Conservation (phyloP, 2,329 filamentous ascomycete genomes). For the Claviceps fusiformis region DNA sequence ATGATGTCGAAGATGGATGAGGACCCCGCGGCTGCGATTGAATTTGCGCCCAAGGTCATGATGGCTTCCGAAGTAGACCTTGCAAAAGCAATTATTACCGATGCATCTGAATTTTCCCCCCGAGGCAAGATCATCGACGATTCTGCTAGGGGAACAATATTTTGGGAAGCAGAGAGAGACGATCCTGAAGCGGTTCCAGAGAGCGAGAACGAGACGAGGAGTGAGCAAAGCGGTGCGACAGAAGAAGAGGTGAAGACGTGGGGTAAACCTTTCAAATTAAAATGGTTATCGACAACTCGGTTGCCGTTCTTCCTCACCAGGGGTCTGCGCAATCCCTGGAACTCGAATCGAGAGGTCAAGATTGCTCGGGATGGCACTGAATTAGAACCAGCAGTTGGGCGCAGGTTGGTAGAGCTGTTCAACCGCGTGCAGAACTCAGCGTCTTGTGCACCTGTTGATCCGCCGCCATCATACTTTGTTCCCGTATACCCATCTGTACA, state of each 20-base stretch:
- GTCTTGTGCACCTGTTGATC: slow-evolving; percentile 15
- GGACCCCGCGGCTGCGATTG: slow-evolving; percentile 54
- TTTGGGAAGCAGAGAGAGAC: slow-evolving; percentile 73
- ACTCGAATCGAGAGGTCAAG: slow-evolving; percentile 88
- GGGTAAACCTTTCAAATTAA: slow-evolving; percentile 82
- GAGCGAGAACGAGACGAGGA: slow-evolving; percentile 26
- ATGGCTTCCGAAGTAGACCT: slow-evolving; percentile 43
- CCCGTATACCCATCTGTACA: slow-evolving; percentile 25
- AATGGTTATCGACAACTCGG: slow-evolving; percentile 74
- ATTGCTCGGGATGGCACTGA: slow-evolving; percentile 92
- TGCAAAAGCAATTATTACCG: slow-evolving; percentile 67
- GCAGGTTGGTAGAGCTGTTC: slow-evolving; percentile 66
- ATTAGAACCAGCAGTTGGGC: slow-evolving; percentile 69
- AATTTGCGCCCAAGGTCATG: slow-evolving; percentile 54
- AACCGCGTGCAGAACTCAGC: slow-evolving; percentile 37
- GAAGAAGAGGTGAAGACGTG: slow-evolving; percentile 50
- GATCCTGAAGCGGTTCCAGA: slow-evolving; percentile 33
- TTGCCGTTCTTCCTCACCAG: slow-evolving; percentile 82
- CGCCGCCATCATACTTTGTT: slow-evolving; percentile 21
- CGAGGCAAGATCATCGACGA: slow-evolving; percentile 85
- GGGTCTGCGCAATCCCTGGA: slow-evolving; percentile 85
- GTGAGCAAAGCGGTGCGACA: slow-evolving; percentile 26
- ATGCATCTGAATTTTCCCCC: slow-evolving; percentile 64
- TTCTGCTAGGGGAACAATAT: slow-evolving; percentile 85
- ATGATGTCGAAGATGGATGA: slow-evolving; percentile 79